These are phyloP conservation scores for Trichoderma hamatum DNA, from an alignment of 2,329 filamentous ascomycete genomes.

Conservation along the genomic window DNA sequence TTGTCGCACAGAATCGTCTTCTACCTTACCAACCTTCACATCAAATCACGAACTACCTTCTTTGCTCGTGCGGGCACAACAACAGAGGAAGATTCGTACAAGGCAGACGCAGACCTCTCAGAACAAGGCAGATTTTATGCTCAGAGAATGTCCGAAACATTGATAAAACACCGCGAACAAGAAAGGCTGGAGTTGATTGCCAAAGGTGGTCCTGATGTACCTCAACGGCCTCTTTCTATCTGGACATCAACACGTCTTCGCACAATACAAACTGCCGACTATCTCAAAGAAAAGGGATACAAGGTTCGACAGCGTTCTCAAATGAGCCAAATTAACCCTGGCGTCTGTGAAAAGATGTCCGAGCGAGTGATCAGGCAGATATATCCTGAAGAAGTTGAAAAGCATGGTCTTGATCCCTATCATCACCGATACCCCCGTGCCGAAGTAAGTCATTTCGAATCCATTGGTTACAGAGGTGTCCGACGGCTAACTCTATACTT, in stretches of 20 bases:
- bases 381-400: slow-evolving; percentile 88
- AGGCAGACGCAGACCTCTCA: slow-evolving; percentile 83
- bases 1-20: slow-evolving; percentile 97
- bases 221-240: slow-evolving; percentile 79
- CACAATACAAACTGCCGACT: slow-evolving; percentile 86
- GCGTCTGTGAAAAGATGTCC: slow-evolving; percentile 91
- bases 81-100: slow-evolving; percentile 87
- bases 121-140: slow-evolving; percentile 80
- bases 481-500: neutral
- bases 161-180: slow-evolving; percentile 80
- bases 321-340: slow-evolving; percentile 96
- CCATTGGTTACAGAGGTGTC: neutral
- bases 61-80: slow-evolving; percentile 88
- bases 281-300: slow-evolving; percentile 77
- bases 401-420: slow-evolving; percentile 93
- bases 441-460: slow-evolving; percentile 61
- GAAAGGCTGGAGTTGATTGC: slow-evolving; percentile 73
- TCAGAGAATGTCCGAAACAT: slow-evolving; percentile 79
- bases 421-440: slow-evolving; percentile 95
- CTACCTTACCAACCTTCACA: slow-evolving; percentile 95
- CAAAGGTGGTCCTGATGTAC: slow-evolving; percentile 66
- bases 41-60: slow-evolving; percentile 91
- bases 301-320: slow-evolving; percentile 90
- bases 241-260: slow-evolving; percentile 94
- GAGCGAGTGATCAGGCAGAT: slow-evolving; percentile 78